Conservation (phyloP, 2,329 filamentous ascomycete genomes). For the Xylaria sp. region DNA sequence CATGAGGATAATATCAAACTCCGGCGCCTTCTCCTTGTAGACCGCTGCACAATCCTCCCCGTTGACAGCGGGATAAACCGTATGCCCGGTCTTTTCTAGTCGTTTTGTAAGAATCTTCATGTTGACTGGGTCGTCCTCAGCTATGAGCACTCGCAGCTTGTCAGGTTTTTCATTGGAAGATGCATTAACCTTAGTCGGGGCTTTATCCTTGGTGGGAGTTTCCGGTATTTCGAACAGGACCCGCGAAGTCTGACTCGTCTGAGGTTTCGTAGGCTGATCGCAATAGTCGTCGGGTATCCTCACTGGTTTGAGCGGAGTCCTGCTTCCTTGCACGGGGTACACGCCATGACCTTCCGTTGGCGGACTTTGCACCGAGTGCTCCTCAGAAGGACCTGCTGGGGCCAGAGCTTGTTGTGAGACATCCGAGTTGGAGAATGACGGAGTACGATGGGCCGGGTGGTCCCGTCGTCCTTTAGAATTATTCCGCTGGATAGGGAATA, state of each 20-base stretch:
- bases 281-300: slow-evolving; percentile 61
- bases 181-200: slow-evolving; percentile 17
- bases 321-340: slow-evolving; percentile 56
- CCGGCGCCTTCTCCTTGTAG: slow-evolving; percentile 70
- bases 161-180: slow-evolving; percentile 5
- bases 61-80: slow-evolving; percentile 78
- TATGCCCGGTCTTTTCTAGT: slow-evolving; percentile 79
- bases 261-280: slow-evolving; percentile 49
- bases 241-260: slow-evolving; percentile 50
- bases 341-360: slow-evolving; percentile 45
- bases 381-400: slow-evolving; percentile 8
- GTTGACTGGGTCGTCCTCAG: slow-evolving; percentile 90
- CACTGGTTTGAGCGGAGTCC: slow-evolving; percentile 59
- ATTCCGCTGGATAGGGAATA: slow-evolving; percentile 33
- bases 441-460: slow-evolving; percentile 27
- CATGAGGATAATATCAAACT: slow-evolving; percentile 87
- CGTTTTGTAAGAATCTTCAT: slow-evolving; percentile 83
- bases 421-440: slow-evolving; percentile 30
- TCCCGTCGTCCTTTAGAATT: slow-evolving; percentile 38
- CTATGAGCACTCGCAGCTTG: slow-evolving; percentile 75
- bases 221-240: slow-evolving; percentile 55
- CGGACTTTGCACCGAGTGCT: slow-evolving; percentile 19
- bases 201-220: slow-evolving; percentile 17
- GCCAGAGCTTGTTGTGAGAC: slow-evolving; percentile 1
- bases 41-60: slow-evolving; percentile 83